These are phyloP conservation scores for Rachicladosporium sp. DNA, from an alignment of 2,329 filamentous ascomycete genomes.

Conservation along the genomic window DNA sequence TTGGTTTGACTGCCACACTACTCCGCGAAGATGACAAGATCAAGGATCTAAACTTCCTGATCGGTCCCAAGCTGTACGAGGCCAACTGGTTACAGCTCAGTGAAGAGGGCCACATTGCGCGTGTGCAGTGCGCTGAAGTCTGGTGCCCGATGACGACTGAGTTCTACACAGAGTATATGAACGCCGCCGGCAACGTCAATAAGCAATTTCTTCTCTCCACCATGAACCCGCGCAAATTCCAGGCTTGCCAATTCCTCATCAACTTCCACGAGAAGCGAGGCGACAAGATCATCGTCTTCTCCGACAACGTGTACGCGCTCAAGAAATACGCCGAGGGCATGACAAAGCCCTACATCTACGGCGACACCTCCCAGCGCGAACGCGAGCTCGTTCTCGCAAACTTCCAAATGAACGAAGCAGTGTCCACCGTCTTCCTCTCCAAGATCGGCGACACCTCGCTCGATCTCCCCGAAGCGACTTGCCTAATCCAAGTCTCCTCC, in stretches of 20 bases:
- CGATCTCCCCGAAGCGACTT: conserved; percentile 90
- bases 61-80: conserved; percentile 94
- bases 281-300: conserved; percentile 97
- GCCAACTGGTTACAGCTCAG: conserved; percentile 99
- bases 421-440: conserved; percentile 89
- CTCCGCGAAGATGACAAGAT: conserved; percentile 98
- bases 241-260: conserved; percentile 95
- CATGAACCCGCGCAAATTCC: conserved; percentile 96
- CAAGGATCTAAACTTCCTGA: conserved; percentile 89
- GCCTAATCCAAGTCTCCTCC: conserved; percentile 91
- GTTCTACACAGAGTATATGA: conserved; percentile 89
- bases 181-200: conserved; percentile 46
- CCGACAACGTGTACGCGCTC: conserved; percentile 89
- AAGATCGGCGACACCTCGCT: conserved; percentile 99
- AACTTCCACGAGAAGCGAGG: conserved; percentile 91
- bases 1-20: conserved; percentile 85
- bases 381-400: conserved; percentile 81
- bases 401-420: conserved; percentile 80
- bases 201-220: conserved; percentile 68
- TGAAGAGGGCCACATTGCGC: conserved; percentile 90
- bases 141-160: conserved; percentile 99
- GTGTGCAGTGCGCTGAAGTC: conserved; percentile 94
- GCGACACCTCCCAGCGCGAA: conserved; percentile 74
- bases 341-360: conserved; percentile 81
- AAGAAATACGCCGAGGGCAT: conserved; percentile 75